phyloP scores from a whole-genome alignment of 1,284 basidiomycete species.

The Heterobasidion occidentale region DNA sequence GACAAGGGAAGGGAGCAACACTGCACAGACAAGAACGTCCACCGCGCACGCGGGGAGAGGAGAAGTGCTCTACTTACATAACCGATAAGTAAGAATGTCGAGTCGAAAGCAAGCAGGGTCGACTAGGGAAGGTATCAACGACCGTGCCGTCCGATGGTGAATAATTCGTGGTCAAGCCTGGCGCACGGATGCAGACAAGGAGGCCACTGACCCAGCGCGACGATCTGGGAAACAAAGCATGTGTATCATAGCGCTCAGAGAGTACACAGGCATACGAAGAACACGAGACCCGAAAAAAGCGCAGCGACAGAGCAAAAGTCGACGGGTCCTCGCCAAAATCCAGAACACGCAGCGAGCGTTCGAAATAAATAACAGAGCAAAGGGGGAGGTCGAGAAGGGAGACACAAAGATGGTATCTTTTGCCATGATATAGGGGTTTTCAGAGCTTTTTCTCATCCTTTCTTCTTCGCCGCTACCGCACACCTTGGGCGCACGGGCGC shows the following conservation, averaged over 20 bases:
- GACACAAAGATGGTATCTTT: slow-evolving; percentile 1
- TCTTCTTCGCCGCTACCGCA: neutral
- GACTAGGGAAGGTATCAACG: neutral
- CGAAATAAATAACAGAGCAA: neutral
- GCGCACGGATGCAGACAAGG: neutral
- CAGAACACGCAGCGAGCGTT: neutral
- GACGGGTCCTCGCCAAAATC: too few relatives aligned
- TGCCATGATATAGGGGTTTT: neutral
- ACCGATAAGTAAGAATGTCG: neutral
- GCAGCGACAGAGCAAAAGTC: neutral
- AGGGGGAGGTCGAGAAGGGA: neutral
- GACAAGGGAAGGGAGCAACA: neutral
- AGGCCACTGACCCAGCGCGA: neutral
- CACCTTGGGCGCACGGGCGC: neutral
- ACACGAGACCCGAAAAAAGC: neutral
- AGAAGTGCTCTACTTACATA: neutral
- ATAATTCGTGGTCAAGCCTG: neutral
- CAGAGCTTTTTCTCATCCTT: neutral
- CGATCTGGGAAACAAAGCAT: neutral
- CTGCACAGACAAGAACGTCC: neutral
- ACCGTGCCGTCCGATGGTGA: neutral
- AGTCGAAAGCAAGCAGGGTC: neutral
- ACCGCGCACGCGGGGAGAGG: neutral
- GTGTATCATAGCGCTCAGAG: neutral
- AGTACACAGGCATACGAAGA: neutral